Evolutionary conservation across 2,329 filamentous ascomycete species (phyloP), one percentile per base, ranked within the genome.

Genomic region (Uncinocarpus reesii): DNA sequence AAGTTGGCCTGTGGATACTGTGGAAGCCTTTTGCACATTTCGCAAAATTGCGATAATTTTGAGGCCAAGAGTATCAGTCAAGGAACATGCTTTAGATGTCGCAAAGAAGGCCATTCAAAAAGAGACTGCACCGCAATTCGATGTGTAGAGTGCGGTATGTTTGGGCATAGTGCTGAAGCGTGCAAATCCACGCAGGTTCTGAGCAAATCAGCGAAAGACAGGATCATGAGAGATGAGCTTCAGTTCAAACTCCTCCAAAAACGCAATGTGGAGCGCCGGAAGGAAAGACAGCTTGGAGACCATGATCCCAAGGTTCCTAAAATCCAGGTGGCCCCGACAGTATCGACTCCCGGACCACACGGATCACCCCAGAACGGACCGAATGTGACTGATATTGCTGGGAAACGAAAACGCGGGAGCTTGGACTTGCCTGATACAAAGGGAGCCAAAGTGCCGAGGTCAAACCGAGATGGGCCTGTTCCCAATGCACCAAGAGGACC

Each of bases 231-330:
- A 40, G 62, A 68, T 43, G 71, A 73, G 52, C 49, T 55, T 16
- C 56, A 60, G 2, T 65, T 65, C 52, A 57, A 59, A 15, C 56
- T 57, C 8, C 45, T 57, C 11, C 59, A 65, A 42, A 65, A 66
- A 38, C 58, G 60, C 24, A 62, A 59, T 34, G 48, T 60, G 1
- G 66, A 71, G 44, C 62, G 61, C 34, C 66, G 66, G 48, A 65
- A 64, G 16, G 58, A 64, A 38, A 65, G 59, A 41, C 68, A 73
- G 42, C 59, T 71, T 36, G 68, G 66, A 29, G 65, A 64, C 5
- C 70, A 73, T 55, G 66, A 69, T 52, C 68, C 65, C 4, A 67
- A 67, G 46, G 65, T 73, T 11, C 71, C 71, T 4, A 49, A 57
- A 13, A 59, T 69, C 42, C 62, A 65, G 42, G 58, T 62, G 4